These are phyloP conservation scores for Pichia sp. DNA, from an alignment of 1,139 yeast genomes.

Conservation along the genomic window DNA sequence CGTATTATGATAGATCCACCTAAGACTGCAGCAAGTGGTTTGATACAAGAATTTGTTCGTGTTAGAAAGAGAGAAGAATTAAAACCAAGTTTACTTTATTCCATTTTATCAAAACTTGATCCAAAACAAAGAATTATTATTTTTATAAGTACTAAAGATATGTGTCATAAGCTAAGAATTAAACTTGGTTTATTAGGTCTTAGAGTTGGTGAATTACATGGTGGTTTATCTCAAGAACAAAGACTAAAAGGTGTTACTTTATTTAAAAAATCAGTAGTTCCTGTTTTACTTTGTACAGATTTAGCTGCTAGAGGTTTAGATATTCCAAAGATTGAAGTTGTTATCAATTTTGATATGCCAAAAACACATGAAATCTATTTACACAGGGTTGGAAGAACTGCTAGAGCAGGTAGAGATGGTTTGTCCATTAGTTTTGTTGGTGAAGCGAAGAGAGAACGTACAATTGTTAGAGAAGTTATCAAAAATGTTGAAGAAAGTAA, in stretches of 20 bases:
- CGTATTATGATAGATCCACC: constrained; percentile 96
- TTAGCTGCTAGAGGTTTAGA: constrained; percentile 98
- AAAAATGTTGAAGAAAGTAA: constrained; percentile 46
- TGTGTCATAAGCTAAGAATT: constrained; percentile 81
- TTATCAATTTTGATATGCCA: constrained; percentile 94
- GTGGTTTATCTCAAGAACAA: constrained; percentile 91
- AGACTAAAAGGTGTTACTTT: constrained; percentile 78
- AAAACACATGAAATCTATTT: constrained; percentile 82
- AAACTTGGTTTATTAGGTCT: constrained; percentile 82
- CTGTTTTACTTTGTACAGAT: constrained; percentile 91
- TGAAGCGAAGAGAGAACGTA: constrained; percentile 76
- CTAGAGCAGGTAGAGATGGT: constrained; percentile 98
- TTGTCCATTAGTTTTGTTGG: constrained; percentile 89
- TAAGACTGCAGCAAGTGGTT: constrained; percentile 80
- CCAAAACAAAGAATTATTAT: constrained; percentile 67
- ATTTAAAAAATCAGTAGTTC: constrained; percentile 76
- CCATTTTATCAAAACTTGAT: constrained; percentile 62
- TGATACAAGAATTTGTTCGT: constrained; percentile 89
- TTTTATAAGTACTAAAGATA: constrained; percentile 84
- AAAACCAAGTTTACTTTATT: constrained; percentile 76
- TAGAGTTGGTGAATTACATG: constrained; percentile 89
- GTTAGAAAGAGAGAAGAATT: constrained; percentile 81
- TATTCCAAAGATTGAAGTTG: constrained; percentile 94
- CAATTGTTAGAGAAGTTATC: constrained; percentile 82
- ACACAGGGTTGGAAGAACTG: constrained; percentile 99